phyloP scores from a whole-genome alignment of 306 rosid genomes.

The Sophora flavescens region DNA sequence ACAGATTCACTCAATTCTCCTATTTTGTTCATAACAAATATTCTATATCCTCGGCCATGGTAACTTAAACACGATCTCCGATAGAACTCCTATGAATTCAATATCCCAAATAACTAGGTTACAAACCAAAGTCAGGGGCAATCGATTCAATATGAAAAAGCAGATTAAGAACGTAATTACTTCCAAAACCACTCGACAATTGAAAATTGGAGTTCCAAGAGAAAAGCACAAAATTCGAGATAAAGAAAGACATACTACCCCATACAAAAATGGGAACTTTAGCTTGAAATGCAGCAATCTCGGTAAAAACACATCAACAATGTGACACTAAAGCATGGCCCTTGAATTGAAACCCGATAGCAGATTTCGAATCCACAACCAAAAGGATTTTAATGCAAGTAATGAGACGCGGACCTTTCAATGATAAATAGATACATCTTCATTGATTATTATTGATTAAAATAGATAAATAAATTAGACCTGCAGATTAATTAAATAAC shows the following conservation, averaged over 20 bases:
- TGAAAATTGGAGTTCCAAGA: conserved; percentile 14
- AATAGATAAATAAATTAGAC: conserved; percentile 35
- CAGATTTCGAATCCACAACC: conserved; percentile 35
- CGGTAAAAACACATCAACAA: conserved; percentile 33
- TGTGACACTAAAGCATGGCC: conserved; percentile 23
- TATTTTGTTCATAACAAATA: not conserved
- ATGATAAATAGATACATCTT: conserved; percentile 29
- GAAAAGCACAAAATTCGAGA: conserved; percentile 28
- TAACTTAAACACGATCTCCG: no score
- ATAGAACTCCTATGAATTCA: no score
- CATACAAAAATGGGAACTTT: conserved; percentile 2
- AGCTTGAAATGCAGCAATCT: conserved; percentile 33
- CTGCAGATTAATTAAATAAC: conserved; percentile 27
- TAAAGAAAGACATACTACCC: not conserved
- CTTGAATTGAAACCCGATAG: conserved; percentile 38
- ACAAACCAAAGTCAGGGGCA: not conserved
- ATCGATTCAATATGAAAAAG: conserved; percentile 22
- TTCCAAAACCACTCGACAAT: conserved; percentile 6
- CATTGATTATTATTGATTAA: conserved; percentile 32
- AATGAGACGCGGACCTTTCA: conserved; percentile 21
- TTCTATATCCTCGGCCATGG: no score
- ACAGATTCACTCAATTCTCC: conserved; percentile 11
- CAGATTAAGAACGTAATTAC: not conserved
- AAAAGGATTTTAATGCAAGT: conserved; percentile 18
- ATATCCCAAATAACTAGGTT: no score